These are phyloP conservation scores for Vanrija sp. DNA, from an alignment of 1,284 basidiomycete genomes.

Conservation along the genomic window DNA sequence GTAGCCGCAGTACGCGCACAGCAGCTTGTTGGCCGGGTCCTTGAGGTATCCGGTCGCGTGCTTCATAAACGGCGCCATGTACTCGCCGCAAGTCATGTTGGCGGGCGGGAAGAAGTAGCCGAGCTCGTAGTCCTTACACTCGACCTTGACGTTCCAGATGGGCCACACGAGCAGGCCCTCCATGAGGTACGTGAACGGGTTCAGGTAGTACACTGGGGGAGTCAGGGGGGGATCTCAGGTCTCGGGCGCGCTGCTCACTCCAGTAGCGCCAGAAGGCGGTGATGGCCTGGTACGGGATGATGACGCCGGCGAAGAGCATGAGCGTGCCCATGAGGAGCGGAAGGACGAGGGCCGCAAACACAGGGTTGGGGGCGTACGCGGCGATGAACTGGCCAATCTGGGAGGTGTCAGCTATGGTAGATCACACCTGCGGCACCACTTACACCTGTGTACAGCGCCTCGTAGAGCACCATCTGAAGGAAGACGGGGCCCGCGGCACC, in stretches of 20 bases:
- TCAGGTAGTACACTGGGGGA: constrained; percentile 30
- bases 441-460: constrained; percentile 44
- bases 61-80: constrained; percentile 28
- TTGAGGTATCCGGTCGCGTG: constrained; percentile 30
- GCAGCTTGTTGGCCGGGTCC: constrained; percentile 30
- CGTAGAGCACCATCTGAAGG: constrained; percentile 45
- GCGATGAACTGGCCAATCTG: constrained; percentile 17
- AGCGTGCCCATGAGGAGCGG: constrained; percentile 18
- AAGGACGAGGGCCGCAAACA: constrained; percentile 36
- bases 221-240: too few relatives aligned
- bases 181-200: constrained; percentile 41
- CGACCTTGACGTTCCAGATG: constrained; percentile 32
- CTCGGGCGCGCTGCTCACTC: constrained; percentile 5
- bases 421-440: constrained; percentile 7
- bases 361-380: constrained; percentile 37
- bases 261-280: constrained; percentile 37
- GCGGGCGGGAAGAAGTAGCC: constrained; percentile 39
- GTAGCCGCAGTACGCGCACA: constrained; percentile 41
- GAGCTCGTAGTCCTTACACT: constrained; percentile 39
- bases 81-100: constrained; percentile 42
- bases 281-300: constrained; percentile 32
- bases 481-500: constrained; percentile 29
- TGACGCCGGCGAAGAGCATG: constrained; percentile 32
- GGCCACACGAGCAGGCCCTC: constrained; percentile 31
- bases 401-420: background rate